phyloP scores from a whole-genome alignment of 352 stramenopile species.

The Thraustotheca clavata region DNA sequence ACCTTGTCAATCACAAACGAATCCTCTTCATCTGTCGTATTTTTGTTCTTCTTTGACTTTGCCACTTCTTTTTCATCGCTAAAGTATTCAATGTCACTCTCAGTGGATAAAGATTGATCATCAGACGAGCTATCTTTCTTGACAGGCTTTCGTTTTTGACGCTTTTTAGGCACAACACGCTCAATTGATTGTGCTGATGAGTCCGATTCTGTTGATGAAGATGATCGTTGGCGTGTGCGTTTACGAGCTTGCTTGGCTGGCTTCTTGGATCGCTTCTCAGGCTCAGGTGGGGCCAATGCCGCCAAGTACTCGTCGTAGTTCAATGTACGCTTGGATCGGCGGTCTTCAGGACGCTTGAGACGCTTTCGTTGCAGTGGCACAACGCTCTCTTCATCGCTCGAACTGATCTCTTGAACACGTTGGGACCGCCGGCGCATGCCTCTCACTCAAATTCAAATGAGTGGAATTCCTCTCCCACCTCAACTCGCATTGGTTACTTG shows the following conservation, averaged over 20 bases:
- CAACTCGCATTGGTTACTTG: too few relatives aligned
- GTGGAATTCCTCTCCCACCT: too few relatives aligned
- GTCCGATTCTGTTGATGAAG: background rate
- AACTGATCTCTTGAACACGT: too few relatives aligned
- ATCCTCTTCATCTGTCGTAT: slow-evolving; percentile 36
- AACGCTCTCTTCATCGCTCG: background rate
- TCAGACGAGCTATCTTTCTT: background rate
- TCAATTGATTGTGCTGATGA: background rate
- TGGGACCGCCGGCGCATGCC: too few relatives aligned
- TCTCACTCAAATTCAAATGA: too few relatives aligned
- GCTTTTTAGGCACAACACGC: background rate
- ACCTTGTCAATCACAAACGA: slow-evolving; percentile 81
- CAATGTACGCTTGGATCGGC: background rate
- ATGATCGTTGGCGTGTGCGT: background rate
- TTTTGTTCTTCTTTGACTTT: background rate
- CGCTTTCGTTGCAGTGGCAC: background rate
- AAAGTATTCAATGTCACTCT: background rate
- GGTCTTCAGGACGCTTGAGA: background rate
- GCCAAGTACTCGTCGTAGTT: background rate
- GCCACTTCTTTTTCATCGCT: background rate
- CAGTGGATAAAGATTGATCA: background rate
- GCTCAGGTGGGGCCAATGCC: background rate
- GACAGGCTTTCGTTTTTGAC: background rate
- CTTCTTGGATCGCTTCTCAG: background rate
- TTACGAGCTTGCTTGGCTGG: background rate